phyloP scores from a whole-genome alignment of 1,139 yeast genomes.

The Hansenula sp. region DNA sequence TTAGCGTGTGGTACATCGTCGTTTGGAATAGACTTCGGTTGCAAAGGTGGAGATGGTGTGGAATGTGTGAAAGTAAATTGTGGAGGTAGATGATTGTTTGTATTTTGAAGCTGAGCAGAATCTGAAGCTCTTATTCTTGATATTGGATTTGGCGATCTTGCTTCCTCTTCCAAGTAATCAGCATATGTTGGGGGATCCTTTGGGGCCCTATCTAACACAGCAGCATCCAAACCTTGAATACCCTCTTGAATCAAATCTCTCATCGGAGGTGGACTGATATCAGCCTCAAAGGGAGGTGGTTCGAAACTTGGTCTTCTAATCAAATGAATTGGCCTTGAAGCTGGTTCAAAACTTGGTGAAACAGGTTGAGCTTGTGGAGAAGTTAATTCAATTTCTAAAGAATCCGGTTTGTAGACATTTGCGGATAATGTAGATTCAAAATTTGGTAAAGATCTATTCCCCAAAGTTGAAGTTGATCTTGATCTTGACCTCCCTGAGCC shows the following conservation, averaged over 20 bases:
- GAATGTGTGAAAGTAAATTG: slow-evolving; percentile 20
- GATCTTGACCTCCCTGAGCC: slow-evolving; percentile 8
- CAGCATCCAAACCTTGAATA: slow-evolving; percentile 14
- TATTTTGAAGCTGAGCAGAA: not conserved
- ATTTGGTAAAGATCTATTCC: slow-evolving; percentile 29
- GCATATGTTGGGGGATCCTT: slow-evolving; percentile 32
- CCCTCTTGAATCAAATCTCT: slow-evolving; percentile 3
- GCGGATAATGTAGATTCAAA: slow-evolving; percentile 47
- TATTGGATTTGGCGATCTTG: slow-evolving; percentile 8
- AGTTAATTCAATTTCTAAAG: slow-evolving; percentile 38
- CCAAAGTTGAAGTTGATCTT: slow-evolving; percentile 19
- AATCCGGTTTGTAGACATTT: slow-evolving; percentile 58
- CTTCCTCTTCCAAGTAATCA: slow-evolving; percentile 25
- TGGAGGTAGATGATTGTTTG: slow-evolving; percentile 10
- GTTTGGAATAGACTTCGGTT: slow-evolving; percentile 4
- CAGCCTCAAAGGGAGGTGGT: slow-evolving; percentile 29
- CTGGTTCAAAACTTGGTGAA: slow-evolving; percentile 37
- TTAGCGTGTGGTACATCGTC: slow-evolving; percentile 1
- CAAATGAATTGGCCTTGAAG: slow-evolving; percentile 24
- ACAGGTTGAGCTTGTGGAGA: slow-evolving; percentile 58
- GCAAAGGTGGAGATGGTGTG: slow-evolving; percentile 19
- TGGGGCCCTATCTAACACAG: slow-evolving; percentile 35
- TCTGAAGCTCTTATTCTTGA: slow-evolving; percentile 1
- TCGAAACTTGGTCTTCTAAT: slow-evolving; percentile 24
- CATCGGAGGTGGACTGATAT: slow-evolving; percentile 29